These are phyloP conservation scores for Colletotrichum sp. DNA, from an alignment of 2,329 filamentous ascomycete species.

Conservation along the genomic window DNA sequence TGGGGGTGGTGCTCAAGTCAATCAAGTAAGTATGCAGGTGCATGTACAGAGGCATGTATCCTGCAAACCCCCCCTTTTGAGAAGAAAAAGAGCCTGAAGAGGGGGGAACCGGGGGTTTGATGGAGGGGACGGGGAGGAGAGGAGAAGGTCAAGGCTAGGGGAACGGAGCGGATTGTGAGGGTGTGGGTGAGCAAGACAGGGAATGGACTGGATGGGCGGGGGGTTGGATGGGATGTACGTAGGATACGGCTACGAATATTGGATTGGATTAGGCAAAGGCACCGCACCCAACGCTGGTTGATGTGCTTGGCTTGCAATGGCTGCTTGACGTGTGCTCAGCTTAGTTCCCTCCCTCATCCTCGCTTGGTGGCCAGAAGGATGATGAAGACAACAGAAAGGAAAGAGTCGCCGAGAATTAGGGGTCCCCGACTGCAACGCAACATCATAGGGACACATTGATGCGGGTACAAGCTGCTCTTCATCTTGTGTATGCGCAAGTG, in stretches of 20 bases:
- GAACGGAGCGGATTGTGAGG: background rate
- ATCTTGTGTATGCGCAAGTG: background rate
- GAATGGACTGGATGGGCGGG: background rate
- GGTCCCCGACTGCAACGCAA: background rate
- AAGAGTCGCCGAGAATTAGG: background rate
- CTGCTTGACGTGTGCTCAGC: background rate
- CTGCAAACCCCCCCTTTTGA: background rate
- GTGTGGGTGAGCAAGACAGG: background rate
- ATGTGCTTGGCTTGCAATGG: background rate
- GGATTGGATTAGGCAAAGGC: constrained; percentile 1
- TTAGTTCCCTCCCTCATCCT: background rate
- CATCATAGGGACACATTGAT: background rate
- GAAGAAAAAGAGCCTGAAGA: background rate
- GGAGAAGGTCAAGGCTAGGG: background rate
- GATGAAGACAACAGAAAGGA: background rate
- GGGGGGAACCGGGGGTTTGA: background rate
- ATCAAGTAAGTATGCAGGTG: background rate
- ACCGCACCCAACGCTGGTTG: background rate
- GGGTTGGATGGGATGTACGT: background rate
- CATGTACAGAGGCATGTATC: background rate
- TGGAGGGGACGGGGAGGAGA: background rate
- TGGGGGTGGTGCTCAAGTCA: background rate
- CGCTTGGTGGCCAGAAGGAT: background rate
- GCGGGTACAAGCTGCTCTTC: background rate
- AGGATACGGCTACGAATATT: background rate